phyloP scores from a whole-genome alignment of 1,284 basidiomycete species.

The Tylopilus sp. region DNA sequence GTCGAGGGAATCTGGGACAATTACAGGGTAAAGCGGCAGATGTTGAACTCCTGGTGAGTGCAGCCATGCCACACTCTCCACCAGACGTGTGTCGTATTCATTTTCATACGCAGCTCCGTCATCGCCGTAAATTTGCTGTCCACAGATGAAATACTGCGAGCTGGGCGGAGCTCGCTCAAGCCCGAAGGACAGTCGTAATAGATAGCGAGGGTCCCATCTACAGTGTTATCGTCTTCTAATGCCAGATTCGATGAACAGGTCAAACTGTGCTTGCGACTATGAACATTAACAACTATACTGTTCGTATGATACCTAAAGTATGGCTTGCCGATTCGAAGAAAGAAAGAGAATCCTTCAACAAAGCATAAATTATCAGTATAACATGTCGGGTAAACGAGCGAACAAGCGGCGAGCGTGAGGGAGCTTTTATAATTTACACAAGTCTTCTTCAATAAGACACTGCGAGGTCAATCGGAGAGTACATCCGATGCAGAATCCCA shows the following conservation, averaged over 20 bases:
- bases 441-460: slow-evolving; percentile 6
- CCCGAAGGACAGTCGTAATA: slow-evolving; percentile 67
- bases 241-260: slow-evolving; percentile 15
- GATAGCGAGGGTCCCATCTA: slow-evolving; percentile 18
- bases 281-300: slow-evolving; percentile 35
- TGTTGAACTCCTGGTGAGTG: slow-evolving; percentile 91
- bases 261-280: slow-evolving; percentile 25
- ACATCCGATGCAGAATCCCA: slow-evolving; percentile 56
- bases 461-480: slow-evolving; percentile 31
- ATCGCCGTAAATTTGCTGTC: slow-evolving; percentile 96
- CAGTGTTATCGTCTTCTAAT: slow-evolving; percentile 22
- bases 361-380: slow-evolving; percentile 31
- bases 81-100: slow-evolving; percentile 21
- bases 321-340: slow-evolving; percentile 11
- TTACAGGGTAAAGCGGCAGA: slow-evolving; percentile 97
- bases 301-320: slow-evolving; percentile 26
- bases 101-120: slow-evolving; percentile 68
- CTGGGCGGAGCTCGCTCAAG: slow-evolving; percentile 87
- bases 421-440: slow-evolving; percentile 29
- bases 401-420: slow-evolving; percentile 7
- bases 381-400: slow-evolving; percentile 22
- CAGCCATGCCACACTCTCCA: slow-evolving; percentile 8
- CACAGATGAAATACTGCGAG: slow-evolving; percentile 93
- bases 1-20: slow-evolving; percentile 99
- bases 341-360: slow-evolving; percentile 4